Evolutionary conservation across 2,329 filamentous ascomycete genomes (phyloP), one percentile per base, ranked within the genome.

Genomic region (Phialemonium atrogriseum): DNA sequence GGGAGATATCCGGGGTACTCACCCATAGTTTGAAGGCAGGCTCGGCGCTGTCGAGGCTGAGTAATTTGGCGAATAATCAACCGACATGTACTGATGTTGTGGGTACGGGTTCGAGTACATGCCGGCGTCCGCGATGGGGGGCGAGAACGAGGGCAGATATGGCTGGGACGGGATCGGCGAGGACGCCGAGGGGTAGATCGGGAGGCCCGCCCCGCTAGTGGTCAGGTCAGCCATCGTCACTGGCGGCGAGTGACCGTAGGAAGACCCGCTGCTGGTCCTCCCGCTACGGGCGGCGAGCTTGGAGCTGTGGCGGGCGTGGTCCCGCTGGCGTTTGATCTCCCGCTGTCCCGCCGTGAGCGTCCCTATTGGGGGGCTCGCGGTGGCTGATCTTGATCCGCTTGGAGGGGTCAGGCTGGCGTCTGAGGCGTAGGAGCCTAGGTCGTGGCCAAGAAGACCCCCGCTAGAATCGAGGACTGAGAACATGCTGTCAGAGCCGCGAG

Each of bases 291-390:
- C 51, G 4, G 64, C 59, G 11, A 69, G 51, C 48, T 78, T 79
- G 6, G 68, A 68, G 42, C 74, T 70, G 42, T 74, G 62, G 35
- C 76, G 67, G 26, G 62, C 68, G 43, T 69, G 70, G 42, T 78
- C 73, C 38, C 67, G 64, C 45, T 79, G 73, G 36, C 73, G 64
- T 56, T 74, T 78, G 24, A 78, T 50, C 46, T 77, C 73, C 40
- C 74, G 67, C 50, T 78, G 73, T 48, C 78, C 73, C 6, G 70
- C 58, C 5, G 71, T 73, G 47, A 77, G 60, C 22, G 57, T 59
- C 27, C 56, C 55, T 39, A 67, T 64, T 5, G 73, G 70, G 16
- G 74, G 73, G 53, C 74, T 80, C 14, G 66, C 67, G 23, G 73
- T 74, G 28, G 67, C 54, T 14, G 71, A 75, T 52, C 67, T 60